Base-by-base conservation (phyloP, 2,329 filamentous ascomycete species). In the Aphanocladium album region DNA sequence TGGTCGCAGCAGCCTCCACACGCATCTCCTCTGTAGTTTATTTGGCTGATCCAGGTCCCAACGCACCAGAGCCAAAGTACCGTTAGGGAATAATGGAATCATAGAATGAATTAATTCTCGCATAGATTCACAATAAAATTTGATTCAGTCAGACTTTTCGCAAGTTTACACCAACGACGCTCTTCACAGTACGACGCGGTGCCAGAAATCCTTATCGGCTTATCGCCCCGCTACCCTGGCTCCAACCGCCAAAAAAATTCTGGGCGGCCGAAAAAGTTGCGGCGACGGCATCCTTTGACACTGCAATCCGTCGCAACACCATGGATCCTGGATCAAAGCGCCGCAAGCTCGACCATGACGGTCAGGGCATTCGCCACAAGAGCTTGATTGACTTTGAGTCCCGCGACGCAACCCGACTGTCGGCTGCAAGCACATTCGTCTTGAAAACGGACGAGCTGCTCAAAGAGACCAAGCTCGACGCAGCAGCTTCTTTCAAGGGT, bases 381-480 rank as follows among this genome's bases (percentile, higher is more conserved):
- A 69, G 67, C 19, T 72, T 77, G 60, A 76, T 77, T 53, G 71
- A 76, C 62, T 76, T 80, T 56, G 73, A 79, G 63, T 71, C 73
- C 52, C 72, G 70, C 37, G 73, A 69, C 60, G 69, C 77, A 4
- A 70, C 77, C 41, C 72, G 73, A 21, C 68, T 80, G 49, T 75
- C 78, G 35, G 76, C 79, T 9, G 76, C 81, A 17, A 83, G 80
- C 69, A 79, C 82, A 37, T 86, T 86, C 64, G 76, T 84, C 52
- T 70, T 87, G 54, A 81, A 86, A 71, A 83, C 83, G 2, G 81
- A 85, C 50, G 83, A 87, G 70, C 74, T 87, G 19, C 69, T 87
- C 62, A 79, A 78, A 61, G 80, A 85, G 63, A 77, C 80, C 61
- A 79, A 76, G 60, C 68, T 84, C 23, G 79, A 85, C 68, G 83